Conservation (phyloP, 2,329 filamentous ascomycete genomes). For the Ceratocystis diversiconidia region DNA sequence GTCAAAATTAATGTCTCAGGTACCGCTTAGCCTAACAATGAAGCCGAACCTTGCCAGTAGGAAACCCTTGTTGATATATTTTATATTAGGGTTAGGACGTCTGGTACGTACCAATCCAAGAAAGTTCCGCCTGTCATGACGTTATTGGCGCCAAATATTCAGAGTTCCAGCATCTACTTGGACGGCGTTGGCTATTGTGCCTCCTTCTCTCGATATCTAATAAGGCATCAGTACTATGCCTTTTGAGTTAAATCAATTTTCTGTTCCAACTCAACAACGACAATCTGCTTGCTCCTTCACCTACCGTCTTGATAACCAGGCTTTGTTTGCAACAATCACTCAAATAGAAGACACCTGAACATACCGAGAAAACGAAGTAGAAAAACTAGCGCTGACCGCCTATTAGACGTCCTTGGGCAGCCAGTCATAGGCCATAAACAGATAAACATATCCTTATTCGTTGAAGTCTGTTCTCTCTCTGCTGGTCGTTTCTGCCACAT, state of each 20-base stretch:
- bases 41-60: background rate
- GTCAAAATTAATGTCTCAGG: constrained; percentile 7
- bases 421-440: too few relatives aligned
- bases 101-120: too few relatives aligned
- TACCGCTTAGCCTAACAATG: background rate
- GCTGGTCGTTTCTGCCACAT: too few relatives aligned
- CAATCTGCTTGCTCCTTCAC: background rate
- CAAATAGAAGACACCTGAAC: background rate
- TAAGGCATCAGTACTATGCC: background rate
- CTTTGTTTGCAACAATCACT: background rate
- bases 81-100: background rate
- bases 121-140: background rate
- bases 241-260: background rate
- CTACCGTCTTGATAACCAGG: background rate
- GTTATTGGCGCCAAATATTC: background rate
- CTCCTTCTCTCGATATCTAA: background rate
- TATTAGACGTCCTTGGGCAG: background rate
- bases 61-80: background rate
- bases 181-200: too few relatives aligned
- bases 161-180: too few relatives aligned
- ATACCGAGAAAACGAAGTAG: background rate
- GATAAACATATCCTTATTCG: too few relatives aligned
- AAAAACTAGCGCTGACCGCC: background rate
- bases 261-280: background rate
- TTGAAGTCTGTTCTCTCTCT: too few relatives aligned